Evolutionary conservation across 768 basidiomycete genomes (phyloP), one percentile per base, ranked within the genome.

Genomic region (Lentinula boryana): DNA sequence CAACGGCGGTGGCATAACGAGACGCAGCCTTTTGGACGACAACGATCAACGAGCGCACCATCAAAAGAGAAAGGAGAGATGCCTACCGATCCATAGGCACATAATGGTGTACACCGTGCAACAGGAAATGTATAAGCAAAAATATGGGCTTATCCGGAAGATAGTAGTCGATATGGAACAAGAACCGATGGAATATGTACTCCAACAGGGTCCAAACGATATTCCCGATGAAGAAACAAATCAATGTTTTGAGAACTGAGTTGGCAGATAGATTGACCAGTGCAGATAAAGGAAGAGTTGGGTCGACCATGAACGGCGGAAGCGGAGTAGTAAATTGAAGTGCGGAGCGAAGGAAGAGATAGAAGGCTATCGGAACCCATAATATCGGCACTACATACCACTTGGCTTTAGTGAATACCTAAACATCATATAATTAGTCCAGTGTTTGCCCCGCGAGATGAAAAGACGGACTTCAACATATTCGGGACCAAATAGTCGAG

Each of bases 101-200:
- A 69, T 95, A 99, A 73, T 99, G 97, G 70, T 99, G 97, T 36
- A 99, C 86, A 13, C 97, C 97, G 68, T 98, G 97, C 70, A 93
- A 78, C 68, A 92, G 70, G 76, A 99, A 99, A 70, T 99, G 97
- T 23, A 98, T 70, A 48, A 86, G 85, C 68, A 98, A 79, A 74
- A 89, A 91, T 55, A 76, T 74, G 5, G 89, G 88, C 60, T 76
- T 79, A 73, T 99, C 97, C 2, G 97, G 97, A 21, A 99, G 82
- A 68, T 80, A 73, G 7, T 85, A 80, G 69, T 99, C 97, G 66
- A 99, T 76, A 73, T 99, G 97, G 85, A 99, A 99, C 54, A 99
- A 76, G 84, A 98, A 98, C 41, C 97, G 88, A 74, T 99, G 97
- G 68, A 99, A 76, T 13, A 80, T 76, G 71, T 98, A 99, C 74